A percentile compares a stretch with the other conserved stretches of the same genome.
phyloP scores from a whole-genome alignment of 176 grass and related monocot genomes.

The Musa schizocarpa region DNA sequence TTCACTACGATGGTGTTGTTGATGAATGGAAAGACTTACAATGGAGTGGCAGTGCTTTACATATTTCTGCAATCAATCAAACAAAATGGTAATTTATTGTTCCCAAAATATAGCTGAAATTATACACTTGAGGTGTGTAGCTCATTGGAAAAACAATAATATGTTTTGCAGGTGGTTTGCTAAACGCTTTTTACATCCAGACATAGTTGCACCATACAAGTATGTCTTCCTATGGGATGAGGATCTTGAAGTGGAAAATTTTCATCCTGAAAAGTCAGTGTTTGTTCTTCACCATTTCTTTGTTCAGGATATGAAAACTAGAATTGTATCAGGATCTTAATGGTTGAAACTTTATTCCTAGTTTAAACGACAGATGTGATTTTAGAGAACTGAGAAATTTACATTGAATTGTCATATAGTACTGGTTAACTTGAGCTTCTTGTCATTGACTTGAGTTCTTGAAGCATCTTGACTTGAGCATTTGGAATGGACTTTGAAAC shows the following conservation, averaged over 20 bases:
- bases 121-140: background rate
- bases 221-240: slow-evolving; percentile 17
- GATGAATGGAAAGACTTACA: slow-evolving; percentile 17
- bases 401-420: background rate
- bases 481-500: background rate
- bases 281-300: background rate
- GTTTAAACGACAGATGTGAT: background rate
- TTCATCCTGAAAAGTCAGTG: slow-evolving; percentile 10
- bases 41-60: slow-evolving; percentile 6
- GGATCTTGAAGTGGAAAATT: slow-evolving; percentile 17
- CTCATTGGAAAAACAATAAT: background rate
- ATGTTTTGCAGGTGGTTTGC: slow-evolving; percentile 12
- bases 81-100: slow-evolving; percentile 12
- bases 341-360: background rate
- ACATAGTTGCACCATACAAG: slow-evolving; percentile 8
- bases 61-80: slow-evolving; percentile 13
- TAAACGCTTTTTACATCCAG: slow-evolving; percentile 17
- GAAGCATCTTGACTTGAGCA: background rate
- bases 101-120: background rate
- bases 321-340: background rate
- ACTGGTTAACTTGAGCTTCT: background rate
- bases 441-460: background rate
- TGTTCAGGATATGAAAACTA: background rate
- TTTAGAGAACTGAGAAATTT: background rate
- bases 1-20: slow-evolving; percentile 10